phyloP scores from a whole-genome alignment of 495 filamentous ascomycete species.

The Filosporella fistucella region DNA sequence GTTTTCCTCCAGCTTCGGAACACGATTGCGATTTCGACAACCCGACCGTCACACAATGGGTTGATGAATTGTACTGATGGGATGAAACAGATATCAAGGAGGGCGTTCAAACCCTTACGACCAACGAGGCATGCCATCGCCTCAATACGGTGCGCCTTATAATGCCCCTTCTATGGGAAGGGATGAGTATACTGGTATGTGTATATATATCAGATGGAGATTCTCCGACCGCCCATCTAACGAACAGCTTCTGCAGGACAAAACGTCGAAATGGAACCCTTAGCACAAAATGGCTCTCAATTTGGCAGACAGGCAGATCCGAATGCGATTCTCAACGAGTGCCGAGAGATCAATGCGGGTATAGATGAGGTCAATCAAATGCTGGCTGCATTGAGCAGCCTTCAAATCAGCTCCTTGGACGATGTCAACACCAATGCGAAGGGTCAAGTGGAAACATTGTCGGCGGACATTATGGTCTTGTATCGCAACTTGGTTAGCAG shows the following conservation, averaged over 20 bases:
- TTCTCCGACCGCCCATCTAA: conserved; percentile 10
- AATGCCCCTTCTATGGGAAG: conserved; percentile 36
- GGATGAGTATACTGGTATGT: conserved; percentile 44
- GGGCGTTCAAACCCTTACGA: conserved; percentile 47
- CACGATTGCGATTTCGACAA: background rate
- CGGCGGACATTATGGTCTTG: conserved; percentile 69
- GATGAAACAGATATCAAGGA: conserved; percentile 31
- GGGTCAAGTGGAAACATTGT: conserved; percentile 52
- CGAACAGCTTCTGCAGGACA: conserved; percentile 25
- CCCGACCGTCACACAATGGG: background rate
- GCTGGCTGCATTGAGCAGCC: background rate
- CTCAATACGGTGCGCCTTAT: conserved; percentile 29
- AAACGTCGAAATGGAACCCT: conserved; percentile 60
- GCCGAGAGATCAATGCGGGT: conserved; percentile 67
- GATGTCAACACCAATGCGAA: conserved; percentile 40
- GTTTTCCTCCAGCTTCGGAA: conserved; percentile 7
- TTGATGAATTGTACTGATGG: conserved; percentile 4
- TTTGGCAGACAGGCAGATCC: conserved; percentile 47
- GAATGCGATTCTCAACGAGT: conserved; percentile 77
- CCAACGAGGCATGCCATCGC: conserved; percentile 31
- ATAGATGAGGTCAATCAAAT: conserved; percentile 63
- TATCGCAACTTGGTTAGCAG: conserved; percentile 72
- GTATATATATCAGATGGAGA: conserved; percentile 1
- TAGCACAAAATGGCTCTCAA: conserved; percentile 41
- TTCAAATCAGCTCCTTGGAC: background rate